A percentile compares a stretch with the other conserved stretches of the same genome.
phyloP scores from a whole-genome alignment of 2,329 filamentous ascomycete species.

The Hyphodiscus sp. region DNA sequence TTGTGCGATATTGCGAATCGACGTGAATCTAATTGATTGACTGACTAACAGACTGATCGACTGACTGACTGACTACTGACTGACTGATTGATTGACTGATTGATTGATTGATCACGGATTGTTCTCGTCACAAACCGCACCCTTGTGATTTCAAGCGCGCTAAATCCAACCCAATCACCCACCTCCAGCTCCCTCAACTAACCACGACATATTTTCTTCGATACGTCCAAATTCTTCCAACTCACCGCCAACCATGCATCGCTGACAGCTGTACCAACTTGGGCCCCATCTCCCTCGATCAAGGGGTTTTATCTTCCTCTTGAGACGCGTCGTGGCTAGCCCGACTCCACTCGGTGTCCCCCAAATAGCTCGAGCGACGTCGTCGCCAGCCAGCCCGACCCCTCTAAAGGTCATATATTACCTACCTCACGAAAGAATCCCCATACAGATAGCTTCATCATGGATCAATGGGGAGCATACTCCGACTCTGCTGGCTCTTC shows the following conservation, averaged over 20 bases:
- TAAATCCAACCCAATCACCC: neutral
- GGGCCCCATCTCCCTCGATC: constrained; percentile 25
- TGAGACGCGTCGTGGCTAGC: constrained; percentile 12
- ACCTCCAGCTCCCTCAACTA: neutral
- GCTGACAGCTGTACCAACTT: constrained; percentile 23
- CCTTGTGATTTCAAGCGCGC: neutral
- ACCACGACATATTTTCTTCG: neutral
- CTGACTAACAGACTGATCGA: no score
- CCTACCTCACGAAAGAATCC: neutral
- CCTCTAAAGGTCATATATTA: neutral
- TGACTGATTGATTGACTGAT: no score
- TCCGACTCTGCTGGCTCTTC: constrained; percentile 56
- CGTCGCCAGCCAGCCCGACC: constrained; percentile 4
- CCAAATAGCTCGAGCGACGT: constrained; percentile 1
- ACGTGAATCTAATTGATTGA: no score
- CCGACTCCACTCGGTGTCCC: constrained; percentile 5
- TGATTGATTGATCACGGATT: no score
- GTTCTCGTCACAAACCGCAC: neutral
- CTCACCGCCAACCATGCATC: constrained; percentile 21
- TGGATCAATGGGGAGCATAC: constrained; percentile 65
- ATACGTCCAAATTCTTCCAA: neutral
- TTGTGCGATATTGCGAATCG: no score
- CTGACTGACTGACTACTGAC: no score
- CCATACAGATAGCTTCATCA: constrained; percentile 27
- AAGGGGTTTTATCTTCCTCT: constrained; percentile 18